Percentiles rank a stretch among this genome's conserved stretches.
Evolutionary conservation across 495 filamentous ascomycete genomes (phyloP).

Genomic region (Penicillium riverlandense): DNA sequence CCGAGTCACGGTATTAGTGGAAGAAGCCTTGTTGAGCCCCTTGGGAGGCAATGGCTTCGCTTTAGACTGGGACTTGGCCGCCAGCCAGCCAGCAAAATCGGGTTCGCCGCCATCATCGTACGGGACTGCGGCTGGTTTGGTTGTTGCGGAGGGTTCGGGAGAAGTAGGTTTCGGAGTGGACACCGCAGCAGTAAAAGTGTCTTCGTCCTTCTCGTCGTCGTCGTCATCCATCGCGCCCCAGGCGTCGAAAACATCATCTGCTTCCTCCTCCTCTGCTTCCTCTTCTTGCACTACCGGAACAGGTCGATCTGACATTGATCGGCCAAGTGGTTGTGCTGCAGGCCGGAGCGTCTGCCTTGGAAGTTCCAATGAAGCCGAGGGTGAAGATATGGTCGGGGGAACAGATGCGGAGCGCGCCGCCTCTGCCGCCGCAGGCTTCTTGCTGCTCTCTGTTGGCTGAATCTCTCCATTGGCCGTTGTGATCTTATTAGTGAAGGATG

Average conservation of each 20-base stretch:
- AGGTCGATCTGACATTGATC: constrained; percentile 30
- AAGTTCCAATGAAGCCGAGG: constrained; percentile 40
- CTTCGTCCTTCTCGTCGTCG: constrained; percentile 42
- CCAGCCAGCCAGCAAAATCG: constrained; percentile 90
- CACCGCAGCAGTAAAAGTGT: constrained; percentile 40
- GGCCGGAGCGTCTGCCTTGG: constrained; percentile 28
- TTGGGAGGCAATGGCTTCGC: constrained; percentile 63
- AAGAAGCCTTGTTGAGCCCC: constrained; percentile 54
- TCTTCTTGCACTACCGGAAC: constrained; percentile 35
- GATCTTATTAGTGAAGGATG: constrained; percentile 95
- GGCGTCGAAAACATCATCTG: constrained; percentile 53
- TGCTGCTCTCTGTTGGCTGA: constrained; percentile 39
- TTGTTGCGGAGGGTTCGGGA: constrained; percentile 21
- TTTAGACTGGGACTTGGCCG: constrained; percentile 73
- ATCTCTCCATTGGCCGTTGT: constrained; percentile 80
- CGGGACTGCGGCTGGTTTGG: constrained; percentile 32
- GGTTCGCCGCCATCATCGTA: constrained; percentile 82
- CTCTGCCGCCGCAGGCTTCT: constrained; percentile 22
- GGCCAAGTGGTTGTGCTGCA: constrained; percentile 35
- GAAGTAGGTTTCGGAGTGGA: constrained; percentile 26
- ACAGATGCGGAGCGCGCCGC: constrained; percentile 37
- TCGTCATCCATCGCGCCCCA: constrained; percentile 69
- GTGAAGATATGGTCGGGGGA: constrained; percentile 41
- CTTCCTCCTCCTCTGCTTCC: constrained; percentile 33
- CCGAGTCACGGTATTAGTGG: constrained; percentile 20